Base-by-base conservation (phyloP, 1,284 basidiomycete genomes). In the Microbotryum silenes-acaulis region DNA sequence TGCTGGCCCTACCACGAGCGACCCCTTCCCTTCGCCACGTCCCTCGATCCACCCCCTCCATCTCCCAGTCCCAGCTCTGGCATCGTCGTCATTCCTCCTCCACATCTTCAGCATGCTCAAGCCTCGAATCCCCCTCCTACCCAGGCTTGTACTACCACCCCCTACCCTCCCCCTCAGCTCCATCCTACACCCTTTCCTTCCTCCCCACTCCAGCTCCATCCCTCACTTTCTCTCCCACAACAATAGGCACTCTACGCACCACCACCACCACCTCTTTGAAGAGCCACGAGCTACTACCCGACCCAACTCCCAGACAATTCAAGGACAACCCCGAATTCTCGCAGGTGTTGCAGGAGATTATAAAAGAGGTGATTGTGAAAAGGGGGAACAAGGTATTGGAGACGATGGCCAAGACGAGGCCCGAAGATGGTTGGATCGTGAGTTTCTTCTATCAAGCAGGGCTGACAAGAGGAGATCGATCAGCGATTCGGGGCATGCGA, bases 171-270 rank as follows among this genome's bases (percentile, higher is more conserved):
- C 8, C 48, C 23, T 46, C 47, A 20, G 33, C n/a, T 2, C 9
- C 54, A n/a, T 9, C 21, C 23, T 66, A 45, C 56, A 31, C 54
- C 16, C 51, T 69, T 51, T 66, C 65, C 20, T 69, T 63, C 62
- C 61, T 64, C 21, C 51, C 55, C 1, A 33, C 45, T 6, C 65
- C 65, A 4, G 37, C 67, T 4, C 64, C 67, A 5, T 51, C 45
- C 14, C 60, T 54, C 56, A n/a, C 33, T 16, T 66, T 69, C 57
- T 62, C 65, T 9, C 67, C 67, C 2, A 64, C 67, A 16, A 66
- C 64, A 29, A 58, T 68, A 60, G 67, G 67, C 31, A 51, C 33
- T 23, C 21, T 25, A 42, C 63, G 27, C 33, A 23, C 12, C 55
- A 54, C 2, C 54, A 47, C 44, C 9, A 54, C 2, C 54, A 47